A percentile compares a stretch with the other conserved stretches of the same genome.
Conservation (phyloP, 192 early-diverging fungal species). For the Spinellus fusiger region DNA sequence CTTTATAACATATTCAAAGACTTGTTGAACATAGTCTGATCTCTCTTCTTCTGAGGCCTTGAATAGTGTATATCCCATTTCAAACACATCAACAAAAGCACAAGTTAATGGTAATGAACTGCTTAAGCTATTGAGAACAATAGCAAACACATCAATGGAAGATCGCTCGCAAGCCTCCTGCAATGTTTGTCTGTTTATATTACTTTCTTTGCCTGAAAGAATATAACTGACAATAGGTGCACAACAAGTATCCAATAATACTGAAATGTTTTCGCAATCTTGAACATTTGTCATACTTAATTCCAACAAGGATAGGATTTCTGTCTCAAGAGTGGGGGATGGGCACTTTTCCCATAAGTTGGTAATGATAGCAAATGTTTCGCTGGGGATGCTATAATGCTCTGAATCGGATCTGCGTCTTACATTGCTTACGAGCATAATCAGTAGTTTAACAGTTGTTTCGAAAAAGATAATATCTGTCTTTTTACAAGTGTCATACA, state of each 20-base stretch:
- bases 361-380: constrained; percentile 15
- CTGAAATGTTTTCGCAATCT: not conserved
- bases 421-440: not conserved
- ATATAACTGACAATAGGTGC: constrained; percentile 13
- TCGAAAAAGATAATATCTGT: not conserved
- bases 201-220: constrained; percentile 2
- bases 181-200: not conserved
- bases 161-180: not conserved
- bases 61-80: constrained; percentile 1
- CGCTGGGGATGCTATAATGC: constrained; percentile 1
- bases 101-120: not conserved
- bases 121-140: not conserved
- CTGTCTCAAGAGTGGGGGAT: not conserved
- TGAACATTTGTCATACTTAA: constrained; percentile 3
- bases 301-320: constrained; percentile 16
- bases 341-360: constrained; percentile 5
- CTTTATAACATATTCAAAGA: constrained; percentile 9
- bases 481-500: not conserved
- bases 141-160: not conserved
- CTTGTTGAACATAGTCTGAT: constrained; percentile 2
- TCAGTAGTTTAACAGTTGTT: not conserved
- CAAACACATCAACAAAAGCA: constrained; percentile 4
- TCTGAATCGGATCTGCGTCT: not conserved
- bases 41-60: not conserved
- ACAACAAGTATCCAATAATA: constrained; percentile 6